phyloP scores from a whole-genome alignment of 441 rosid genomes.

The Macaranga tanarius region DNA sequence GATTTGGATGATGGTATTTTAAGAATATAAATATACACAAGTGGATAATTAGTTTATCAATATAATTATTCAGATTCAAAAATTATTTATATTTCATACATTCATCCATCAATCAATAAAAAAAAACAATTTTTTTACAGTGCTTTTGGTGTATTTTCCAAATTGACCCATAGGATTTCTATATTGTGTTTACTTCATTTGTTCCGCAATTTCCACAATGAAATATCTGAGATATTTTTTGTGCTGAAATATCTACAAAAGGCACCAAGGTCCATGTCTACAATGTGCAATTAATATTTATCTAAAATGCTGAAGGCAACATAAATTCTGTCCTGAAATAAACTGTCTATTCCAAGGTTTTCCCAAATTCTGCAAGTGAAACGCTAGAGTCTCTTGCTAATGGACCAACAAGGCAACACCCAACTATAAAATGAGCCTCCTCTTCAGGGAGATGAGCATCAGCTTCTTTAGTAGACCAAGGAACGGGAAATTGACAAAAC shows the following conservation, averaged over 20 bases:
- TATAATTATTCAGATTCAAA: no score
- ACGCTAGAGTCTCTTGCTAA: not conserved
- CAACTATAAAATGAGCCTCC: not conserved
- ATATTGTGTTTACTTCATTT: no score
- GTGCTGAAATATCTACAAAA: not conserved
- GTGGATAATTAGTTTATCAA: no score
- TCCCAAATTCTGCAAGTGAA: no score
- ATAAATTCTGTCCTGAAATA: not conserved
- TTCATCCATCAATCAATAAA: no score
- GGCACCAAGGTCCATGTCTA: not conserved
- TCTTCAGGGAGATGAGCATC: not conserved
- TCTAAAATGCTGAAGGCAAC: not conserved
- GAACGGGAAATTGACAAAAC: not conserved
- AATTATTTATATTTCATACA: no score
- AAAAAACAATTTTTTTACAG: no score
- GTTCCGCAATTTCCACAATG: not conserved
- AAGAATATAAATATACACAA: no score
- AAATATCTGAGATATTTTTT: constrained; percentile 5
- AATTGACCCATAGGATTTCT: no score
- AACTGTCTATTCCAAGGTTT: not conserved
- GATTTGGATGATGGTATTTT: no score
- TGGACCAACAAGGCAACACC: not conserved
- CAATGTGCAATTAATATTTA: not conserved
- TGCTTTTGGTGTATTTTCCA: no score
- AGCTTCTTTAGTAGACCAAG: not conserved